Base-by-base conservation (phyloP, 2,329 filamentous ascomycete genomes). In the Fusarium robinianum region DNA sequence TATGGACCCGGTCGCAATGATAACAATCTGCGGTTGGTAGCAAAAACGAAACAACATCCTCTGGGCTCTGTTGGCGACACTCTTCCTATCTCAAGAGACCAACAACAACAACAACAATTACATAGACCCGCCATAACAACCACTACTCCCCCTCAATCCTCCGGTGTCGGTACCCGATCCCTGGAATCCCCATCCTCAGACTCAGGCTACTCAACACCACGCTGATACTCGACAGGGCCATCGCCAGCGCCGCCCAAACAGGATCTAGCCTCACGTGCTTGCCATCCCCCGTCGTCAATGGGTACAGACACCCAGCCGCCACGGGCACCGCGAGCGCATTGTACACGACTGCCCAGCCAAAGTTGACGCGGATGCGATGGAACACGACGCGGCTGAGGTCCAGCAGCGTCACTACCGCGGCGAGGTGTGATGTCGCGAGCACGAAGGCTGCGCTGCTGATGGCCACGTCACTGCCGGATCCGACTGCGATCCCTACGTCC, bases 221-320 rank as follows among this genome's bases (percentile, higher is more conserved):
- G 62, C 88, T 94, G 55, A 96, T 84, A 67, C 87, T 92, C 68
- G 90, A 96, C 66, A 91, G 68, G 17, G 92, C 92, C 92, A 96
- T 97, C 1, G 91, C 91, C 64, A 96, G 69, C 55, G 84, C 86
- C 5, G 91, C 92, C 91, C 91, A 96, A 2, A 88, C 87, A 0
- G 87, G 87, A 64, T 88, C 84, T 32, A 91, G 69, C 48, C 79
- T 72, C 14, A 90, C 68, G 63, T 87, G 85, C 19, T 65, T 63
- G 2, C 75, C 77, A 2, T 63, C 60, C 4, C 66, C 64, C 32
- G 73, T 74, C 39, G 60, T 64, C 32, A 84, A 53, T 3, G 78
- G 71, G 66, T 88, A 95, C 46, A 95, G 72, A 24, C 85, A 86
- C 2, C 90, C 90, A 1, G 90, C 90, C 0, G 90, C 89, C 43